These are phyloP conservation scores for Torrubiellomyces zombiae DNA, from an alignment of 2,329 filamentous ascomycete species.

Conservation along the genomic window DNA sequence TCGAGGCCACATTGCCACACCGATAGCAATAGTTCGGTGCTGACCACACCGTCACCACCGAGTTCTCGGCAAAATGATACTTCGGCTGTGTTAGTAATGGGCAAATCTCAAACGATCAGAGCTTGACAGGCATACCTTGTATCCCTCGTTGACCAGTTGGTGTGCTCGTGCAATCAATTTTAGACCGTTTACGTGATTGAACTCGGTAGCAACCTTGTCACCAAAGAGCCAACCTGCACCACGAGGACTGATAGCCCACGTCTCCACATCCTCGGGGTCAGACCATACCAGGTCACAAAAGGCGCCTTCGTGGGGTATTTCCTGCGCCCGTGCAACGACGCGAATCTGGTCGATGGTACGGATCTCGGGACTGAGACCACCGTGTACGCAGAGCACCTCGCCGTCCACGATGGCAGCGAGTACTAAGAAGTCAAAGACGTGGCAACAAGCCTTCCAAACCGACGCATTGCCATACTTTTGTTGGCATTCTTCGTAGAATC, in stretches of 20 bases:
- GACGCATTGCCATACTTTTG: constrained; percentile 97
- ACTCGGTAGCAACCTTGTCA: constrained; percentile 93
- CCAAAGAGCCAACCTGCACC: constrained; percentile 98
- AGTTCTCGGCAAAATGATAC: constrained; percentile 91
- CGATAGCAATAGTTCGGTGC: constrained; percentile 92
- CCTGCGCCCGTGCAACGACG: constrained; percentile 91
- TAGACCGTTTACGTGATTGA: constrained; percentile 91
- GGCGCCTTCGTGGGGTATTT: constrained; percentile 94
- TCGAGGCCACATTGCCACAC: constrained; percentile 92
- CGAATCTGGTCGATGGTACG: constrained; percentile 98
- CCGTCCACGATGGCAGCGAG: constrained; percentile 95
- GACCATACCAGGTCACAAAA: constrained; percentile 99
- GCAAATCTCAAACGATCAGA: constrained; percentile 4
- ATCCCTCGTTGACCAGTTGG: constrained; percentile 94
- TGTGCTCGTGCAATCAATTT: constrained; percentile 94
- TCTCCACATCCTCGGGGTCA: constrained; percentile 91
- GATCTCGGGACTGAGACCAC: constrained; percentile 76
- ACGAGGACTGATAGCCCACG: constrained; percentile 85
- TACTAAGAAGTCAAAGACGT: constrained; percentile 97
- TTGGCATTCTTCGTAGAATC: constrained; percentile 96
- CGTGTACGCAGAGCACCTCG: constrained; percentile 96
- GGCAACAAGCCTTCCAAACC: constrained; percentile 99
- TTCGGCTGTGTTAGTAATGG: constrained; percentile 25
- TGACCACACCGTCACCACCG: constrained; percentile 95
- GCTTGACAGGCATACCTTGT: constrained; percentile 47